Conservation (phyloP, 768 basidiomycete species). For the Leccinum sublutescens region DNA sequence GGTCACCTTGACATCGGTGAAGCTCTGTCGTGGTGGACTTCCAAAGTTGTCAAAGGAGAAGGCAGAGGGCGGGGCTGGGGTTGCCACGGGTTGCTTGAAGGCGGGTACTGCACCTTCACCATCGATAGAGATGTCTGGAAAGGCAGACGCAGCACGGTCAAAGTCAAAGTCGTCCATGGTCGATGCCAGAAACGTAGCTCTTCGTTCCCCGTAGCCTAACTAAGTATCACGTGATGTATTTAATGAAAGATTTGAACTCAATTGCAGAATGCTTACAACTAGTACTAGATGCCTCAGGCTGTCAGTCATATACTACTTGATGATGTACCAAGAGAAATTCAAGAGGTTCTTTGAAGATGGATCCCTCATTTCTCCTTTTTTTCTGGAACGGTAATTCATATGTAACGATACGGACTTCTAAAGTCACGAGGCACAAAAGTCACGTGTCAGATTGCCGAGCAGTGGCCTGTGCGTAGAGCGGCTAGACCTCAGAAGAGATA, state of each 20-base stretch:
- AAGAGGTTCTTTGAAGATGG: too few species aligned
- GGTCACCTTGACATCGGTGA: slow-evolving; percentile 71
- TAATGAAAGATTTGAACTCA: neutral
- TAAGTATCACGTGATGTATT: slow-evolving; percentile 12
- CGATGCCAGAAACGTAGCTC: neutral
- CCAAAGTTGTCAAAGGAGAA: slow-evolving; percentile 74
- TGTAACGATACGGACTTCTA: too few species aligned
- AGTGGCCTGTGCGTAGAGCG: too few species aligned
- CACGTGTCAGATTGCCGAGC: too few species aligned
- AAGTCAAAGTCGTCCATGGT: slow-evolving; percentile 61
- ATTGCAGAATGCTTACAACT: too few species aligned
- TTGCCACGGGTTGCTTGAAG: slow-evolving; percentile 29
- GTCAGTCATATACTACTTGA: too few species aligned
- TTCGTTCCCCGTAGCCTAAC: neutral
- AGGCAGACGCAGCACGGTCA: slow-evolving; percentile 76
- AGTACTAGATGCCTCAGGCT: too few species aligned
- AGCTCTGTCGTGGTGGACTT: slow-evolving; percentile 37
- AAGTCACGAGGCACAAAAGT: too few species aligned
- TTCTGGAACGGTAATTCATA: too few species aligned
- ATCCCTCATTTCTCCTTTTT: too few species aligned
- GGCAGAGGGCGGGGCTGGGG: slow-evolving; percentile 35
- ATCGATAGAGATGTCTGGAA: slow-evolving; percentile 82
- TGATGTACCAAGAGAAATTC: too few species aligned
- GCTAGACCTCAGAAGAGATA: too few species aligned
- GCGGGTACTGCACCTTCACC: slow-evolving; percentile 56